A percentile compares a stretch with the other conserved stretches of the same genome.
Evolutionary conservation across 2,329 filamentous ascomycete species (phyloP).

Genomic region (Penicillium thymicola): DNA sequence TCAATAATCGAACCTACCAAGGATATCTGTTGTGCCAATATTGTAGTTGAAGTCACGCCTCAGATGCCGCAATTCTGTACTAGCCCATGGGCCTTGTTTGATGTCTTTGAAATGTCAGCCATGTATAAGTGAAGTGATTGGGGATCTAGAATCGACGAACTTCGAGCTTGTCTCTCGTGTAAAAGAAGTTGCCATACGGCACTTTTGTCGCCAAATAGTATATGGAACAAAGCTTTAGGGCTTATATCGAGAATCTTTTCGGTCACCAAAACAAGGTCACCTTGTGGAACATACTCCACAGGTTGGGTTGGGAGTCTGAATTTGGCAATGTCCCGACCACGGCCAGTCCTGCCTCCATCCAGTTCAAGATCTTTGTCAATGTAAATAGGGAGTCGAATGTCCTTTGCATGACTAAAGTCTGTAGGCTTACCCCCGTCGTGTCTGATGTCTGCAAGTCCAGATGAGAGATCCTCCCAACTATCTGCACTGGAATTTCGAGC

Average conservation of each 20-base stretch:
- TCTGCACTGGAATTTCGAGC: slow-evolving; percentile 71
- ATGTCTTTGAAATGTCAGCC: slow-evolving; percentile 53
- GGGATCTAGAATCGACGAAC: slow-evolving; percentile 29
- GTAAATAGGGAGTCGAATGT: slow-evolving; percentile 57
- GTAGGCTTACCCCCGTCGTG: slow-evolving; percentile 40
- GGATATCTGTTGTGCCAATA: slow-evolving; percentile 63
- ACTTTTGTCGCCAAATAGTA: slow-evolving; percentile 94
- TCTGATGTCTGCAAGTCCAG: slow-evolving; percentile 55
- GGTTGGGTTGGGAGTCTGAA: slow-evolving; percentile 79
- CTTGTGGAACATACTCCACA: slow-evolving; percentile 78
- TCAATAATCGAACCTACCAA: slow-evolving; percentile 49
- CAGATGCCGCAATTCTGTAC: slow-evolving; percentile 67
- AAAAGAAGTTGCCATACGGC: slow-evolving; percentile 91
- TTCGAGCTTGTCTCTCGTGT: slow-evolving; percentile 71
- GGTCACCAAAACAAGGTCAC: slow-evolving; percentile 70
- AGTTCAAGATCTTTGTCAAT: slow-evolving; percentile 61
- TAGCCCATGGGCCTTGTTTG: slow-evolving; percentile 79
- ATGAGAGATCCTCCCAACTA: slow-evolving; percentile 83
- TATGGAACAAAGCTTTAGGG: slow-evolving; percentile 91
- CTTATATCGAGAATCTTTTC: slow-evolving; percentile 86
- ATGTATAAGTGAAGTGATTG: slow-evolving; percentile 4
- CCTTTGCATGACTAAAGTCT: slow-evolving; percentile 42
- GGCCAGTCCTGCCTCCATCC: slow-evolving; percentile 34
- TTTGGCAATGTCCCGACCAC: slow-evolving; percentile 57
- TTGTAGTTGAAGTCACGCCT: slow-evolving; percentile 78